Evolutionary conservation across 225 moss, liverwort and hornwort species (phyloP), one percentile per base, ranked within the genome.

Genomic region (Neckera pumila): DNA sequence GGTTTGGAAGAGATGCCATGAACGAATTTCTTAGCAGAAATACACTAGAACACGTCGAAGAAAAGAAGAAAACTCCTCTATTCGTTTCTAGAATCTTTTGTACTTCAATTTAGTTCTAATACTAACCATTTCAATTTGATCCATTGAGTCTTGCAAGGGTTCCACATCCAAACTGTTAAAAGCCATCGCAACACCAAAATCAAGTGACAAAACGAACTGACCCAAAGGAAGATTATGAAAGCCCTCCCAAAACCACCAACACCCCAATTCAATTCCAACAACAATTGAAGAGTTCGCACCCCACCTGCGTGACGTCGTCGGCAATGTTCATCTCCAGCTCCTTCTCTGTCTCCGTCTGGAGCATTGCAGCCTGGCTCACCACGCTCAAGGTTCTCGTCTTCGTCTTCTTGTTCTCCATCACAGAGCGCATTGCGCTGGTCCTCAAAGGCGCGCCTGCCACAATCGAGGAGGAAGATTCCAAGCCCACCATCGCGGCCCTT

Each of bases 301-400:
- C 65, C 49, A 87, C 95, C 93, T 95, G 92, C 7, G 90, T 95
- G 57, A 95, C 93, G 56, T 95, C 90, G 17, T 93, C 92, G 58
- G 92, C 92, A 62, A 94, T 92, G 86, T 93, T 93, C 88, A 93
- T 70, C 30, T 95, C 94, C 61, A 93, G 75, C 63, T 89, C 72
- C 72, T 27, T 93, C 93, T 91, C 43, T 5, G 4, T 93, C 93
- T 90, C 89, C 6, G 88, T 61, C 67, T 66, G 76, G 49, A 93
- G n/a, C 80, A 88, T 87, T 77, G 77, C 90, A 51, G 89, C 89
- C 92, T 92, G 89, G 69, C 89, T 85, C 34, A 93, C 88, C 51
- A 92, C 58, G 59, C 87, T 61, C 76, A 17, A 49, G 49, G 69
- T 81, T 81, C 76, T 57, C 6, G 23, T 69, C 43, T 25, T 80